Conservation (phyloP, 176 grass and related monocot genomes). For the Cocos nucifera region DNA sequence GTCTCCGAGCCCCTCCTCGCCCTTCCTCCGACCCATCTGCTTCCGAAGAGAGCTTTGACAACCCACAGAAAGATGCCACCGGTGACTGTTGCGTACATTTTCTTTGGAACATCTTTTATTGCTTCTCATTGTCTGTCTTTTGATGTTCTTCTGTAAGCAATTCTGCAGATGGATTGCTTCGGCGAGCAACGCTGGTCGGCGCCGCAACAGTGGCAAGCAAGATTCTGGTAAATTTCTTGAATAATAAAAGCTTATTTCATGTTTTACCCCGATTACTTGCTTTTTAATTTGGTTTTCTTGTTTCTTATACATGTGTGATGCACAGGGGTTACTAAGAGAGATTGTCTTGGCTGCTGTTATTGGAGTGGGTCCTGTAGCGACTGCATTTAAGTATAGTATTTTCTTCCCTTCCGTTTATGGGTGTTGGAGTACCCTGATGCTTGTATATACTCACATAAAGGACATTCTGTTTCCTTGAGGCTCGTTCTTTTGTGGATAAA, state of each 20-base stretch:
- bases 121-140: background rate
- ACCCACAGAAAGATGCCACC: background rate
- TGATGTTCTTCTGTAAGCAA: background rate
- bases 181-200: background rate
- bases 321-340: constrained; percentile 7
- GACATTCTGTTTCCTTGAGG: too few species aligned
- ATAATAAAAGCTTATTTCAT: background rate
- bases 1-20: background rate
- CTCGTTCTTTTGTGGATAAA: too few species aligned
- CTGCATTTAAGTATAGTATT: constrained; percentile 4
- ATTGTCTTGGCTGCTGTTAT: constrained; percentile 12
- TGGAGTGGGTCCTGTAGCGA: constrained; percentile 9
- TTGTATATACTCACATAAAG: too few species aligned
- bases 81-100: background rate
- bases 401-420: background rate
- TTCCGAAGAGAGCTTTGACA: background rate
- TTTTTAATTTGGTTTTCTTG: background rate
- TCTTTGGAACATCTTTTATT: background rate
- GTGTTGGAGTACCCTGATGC: background rate
- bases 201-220: constrained; percentile 7
- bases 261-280: background rate
- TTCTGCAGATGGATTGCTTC: constrained; percentile 7
- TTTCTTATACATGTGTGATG: background rate
- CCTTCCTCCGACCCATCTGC: background rate
- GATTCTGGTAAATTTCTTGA: constrained; percentile 1